phyloP scores from a whole-genome alignment of 139 green algal species.

The Chlamydomonas sphaeroides region DNA sequence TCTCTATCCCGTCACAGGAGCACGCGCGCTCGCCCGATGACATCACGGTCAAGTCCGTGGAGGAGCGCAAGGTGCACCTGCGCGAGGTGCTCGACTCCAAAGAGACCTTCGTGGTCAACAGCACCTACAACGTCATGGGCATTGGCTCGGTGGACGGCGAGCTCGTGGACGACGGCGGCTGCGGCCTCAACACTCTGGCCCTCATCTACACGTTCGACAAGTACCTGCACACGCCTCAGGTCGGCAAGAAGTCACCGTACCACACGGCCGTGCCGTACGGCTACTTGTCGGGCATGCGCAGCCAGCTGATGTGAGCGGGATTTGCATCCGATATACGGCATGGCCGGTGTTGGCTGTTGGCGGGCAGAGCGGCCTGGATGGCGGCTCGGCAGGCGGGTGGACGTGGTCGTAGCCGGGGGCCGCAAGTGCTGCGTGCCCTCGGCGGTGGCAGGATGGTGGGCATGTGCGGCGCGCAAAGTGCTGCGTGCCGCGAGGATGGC shows the following conservation, averaged over 20 bases:
- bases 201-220: conserved; percentile 72
- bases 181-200: conserved; percentile 64
- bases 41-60: conserved; percentile 22
- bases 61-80: conserved; percentile 43
- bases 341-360: too few relatives aligned
- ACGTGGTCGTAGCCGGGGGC: too few relatives aligned
- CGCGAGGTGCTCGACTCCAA: conserved; percentile 46
- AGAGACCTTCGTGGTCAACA: conserved; percentile 42
- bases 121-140: conserved; percentile 6
- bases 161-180: conserved; percentile 50
- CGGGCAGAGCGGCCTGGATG: too few relatives aligned
- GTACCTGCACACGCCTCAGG: conserved; percentile 47
- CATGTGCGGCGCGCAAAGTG: too few relatives aligned
- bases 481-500: too few relatives aligned
- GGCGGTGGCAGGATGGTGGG: too few relatives aligned
- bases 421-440: too few relatives aligned
- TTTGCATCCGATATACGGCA: too few relatives aligned
- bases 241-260: background rate
- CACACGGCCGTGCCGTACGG: conserved; percentile 83
- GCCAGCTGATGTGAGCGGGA: conserved; percentile 58
- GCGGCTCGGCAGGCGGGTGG: too few relatives aligned
- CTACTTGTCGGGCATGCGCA: conserved; percentile 73
- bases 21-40: conserved; percentile 45
- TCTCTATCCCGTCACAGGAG: conserved; percentile 13
- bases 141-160: conserved; percentile 44